phyloP scores from a whole-genome alignment of 2,329 filamentous ascomycete genomes.

The Xylariales sp. region DNA sequence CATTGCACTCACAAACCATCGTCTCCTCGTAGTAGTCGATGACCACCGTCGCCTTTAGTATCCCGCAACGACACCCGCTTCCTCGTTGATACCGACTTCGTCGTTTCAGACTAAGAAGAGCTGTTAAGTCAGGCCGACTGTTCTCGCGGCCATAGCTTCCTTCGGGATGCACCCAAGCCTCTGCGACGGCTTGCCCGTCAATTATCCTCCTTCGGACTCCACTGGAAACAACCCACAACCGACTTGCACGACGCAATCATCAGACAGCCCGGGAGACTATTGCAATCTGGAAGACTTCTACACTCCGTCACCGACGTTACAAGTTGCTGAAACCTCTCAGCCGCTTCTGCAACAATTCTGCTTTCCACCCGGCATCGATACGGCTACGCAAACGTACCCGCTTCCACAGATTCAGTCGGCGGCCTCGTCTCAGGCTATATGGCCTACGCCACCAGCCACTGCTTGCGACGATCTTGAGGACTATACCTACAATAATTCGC shows the following conservation, averaged over 20 bases:
- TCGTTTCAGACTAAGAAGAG: background rate
- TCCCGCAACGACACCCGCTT: background rate
- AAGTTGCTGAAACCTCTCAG: conserved; percentile 14
- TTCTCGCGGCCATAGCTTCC: background rate
- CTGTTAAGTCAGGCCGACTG: background rate
- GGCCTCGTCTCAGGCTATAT: conserved; percentile 20
- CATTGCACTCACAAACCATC: too few species aligned
- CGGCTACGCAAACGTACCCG: conserved; percentile 15
- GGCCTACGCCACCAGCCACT: conserved; percentile 32
- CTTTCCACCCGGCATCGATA: conserved; percentile 5
- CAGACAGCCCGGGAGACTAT: conserved; percentile 10
- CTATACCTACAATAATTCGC: conserved; percentile 30
- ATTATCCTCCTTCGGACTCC: conserved; percentile 13
- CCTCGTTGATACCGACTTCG: background rate
- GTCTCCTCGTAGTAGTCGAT: too few species aligned
- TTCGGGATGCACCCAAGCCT: conserved; percentile 17
- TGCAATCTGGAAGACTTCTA: conserved; percentile 12
- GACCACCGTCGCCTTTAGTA: background rate
- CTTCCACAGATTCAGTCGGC: conserved; percentile 16
- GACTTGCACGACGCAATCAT: conserved; percentile 21
- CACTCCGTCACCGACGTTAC: conserved; percentile 15
- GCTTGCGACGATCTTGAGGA: conserved; percentile 33
- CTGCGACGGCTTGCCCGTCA: conserved; percentile 21
- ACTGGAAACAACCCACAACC: conserved; percentile 10
- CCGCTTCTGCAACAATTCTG: conserved; percentile 9